These are phyloP conservation scores for Mikania micrantha DNA, from an alignment of 129 eudicot genomes.

Conservation along the genomic window DNA sequence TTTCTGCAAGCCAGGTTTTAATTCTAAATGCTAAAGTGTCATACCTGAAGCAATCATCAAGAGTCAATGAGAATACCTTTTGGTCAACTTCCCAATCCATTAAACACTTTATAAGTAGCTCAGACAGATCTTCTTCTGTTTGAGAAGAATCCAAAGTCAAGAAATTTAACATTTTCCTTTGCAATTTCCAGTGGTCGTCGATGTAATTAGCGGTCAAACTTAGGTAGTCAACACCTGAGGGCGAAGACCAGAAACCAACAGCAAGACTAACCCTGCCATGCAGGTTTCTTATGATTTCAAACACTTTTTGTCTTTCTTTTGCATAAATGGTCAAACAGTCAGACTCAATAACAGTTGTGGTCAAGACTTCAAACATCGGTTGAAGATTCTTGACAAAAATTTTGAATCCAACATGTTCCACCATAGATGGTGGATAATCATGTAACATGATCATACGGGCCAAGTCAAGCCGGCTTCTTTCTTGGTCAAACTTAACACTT, in stretches of 20 bases:
- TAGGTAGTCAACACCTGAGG: constrained; percentile 55
- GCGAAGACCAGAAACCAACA: constrained; percentile 76
- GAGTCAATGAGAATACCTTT: constrained; percentile 77
- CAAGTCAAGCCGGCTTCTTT: constrained; percentile 71
- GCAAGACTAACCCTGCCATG: constrained; percentile 72
- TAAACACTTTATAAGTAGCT: constrained; percentile 60
- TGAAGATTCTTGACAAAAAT: constrained; percentile 82
- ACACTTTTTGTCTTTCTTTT: constrained; percentile 76
- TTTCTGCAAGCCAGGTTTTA: constrained; percentile 71
- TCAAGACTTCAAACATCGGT: constrained; percentile 67
- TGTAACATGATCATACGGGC: constrained; percentile 97
- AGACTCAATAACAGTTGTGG: constrained; percentile 49
- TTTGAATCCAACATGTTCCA: constrained; percentile 82
- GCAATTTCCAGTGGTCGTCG: constrained; percentile 75
- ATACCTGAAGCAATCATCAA: constrained; percentile 54
- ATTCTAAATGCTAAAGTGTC: constrained; percentile 50
- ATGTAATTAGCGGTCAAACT: constrained; percentile 70
- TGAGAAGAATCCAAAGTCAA: constrained; percentile 61
- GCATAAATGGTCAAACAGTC: constrained; percentile 65
- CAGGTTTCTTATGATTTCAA: constrained; percentile 39
- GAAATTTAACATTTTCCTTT: constrained; percentile 64
- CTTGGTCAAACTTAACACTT: constrained; percentile 84
- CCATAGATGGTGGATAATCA: constrained; percentile 93
- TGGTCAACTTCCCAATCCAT: constrained; percentile 78
- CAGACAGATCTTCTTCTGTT: constrained; percentile 70